These are phyloP conservation scores for Arachnopeziza araneosa DNA, from an alignment of 2,329 filamentous ascomycete genomes.

Conservation along the genomic window DNA sequence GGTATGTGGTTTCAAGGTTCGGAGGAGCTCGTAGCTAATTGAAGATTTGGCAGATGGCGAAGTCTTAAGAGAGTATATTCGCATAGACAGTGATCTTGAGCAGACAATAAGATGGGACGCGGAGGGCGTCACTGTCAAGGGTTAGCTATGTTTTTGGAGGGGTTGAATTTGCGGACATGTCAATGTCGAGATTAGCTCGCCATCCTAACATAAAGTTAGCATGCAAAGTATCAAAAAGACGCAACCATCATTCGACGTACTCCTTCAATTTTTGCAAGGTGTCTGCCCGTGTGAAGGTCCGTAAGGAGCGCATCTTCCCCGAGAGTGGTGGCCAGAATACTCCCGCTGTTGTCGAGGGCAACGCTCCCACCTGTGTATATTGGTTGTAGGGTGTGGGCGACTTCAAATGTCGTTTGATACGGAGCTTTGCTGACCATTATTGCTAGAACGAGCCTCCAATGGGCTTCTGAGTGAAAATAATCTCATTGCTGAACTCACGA, in stretches of 20 bases:
- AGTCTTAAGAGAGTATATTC: conserved; percentile 70
- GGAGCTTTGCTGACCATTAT: conserved; percentile 57
- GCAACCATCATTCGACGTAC: conserved; percentile 41
- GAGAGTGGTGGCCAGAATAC: conserved; percentile 80
- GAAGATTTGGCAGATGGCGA: conserved; percentile 48
- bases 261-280: conserved; percentile 82
- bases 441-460: not conserved
- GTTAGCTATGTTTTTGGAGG: conserved; percentile 21
- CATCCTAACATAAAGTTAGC: conserved; percentile 51
- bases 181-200: conserved; percentile 72
- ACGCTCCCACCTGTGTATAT: conserved; percentile 91
- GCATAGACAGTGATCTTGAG: conserved; percentile 93
- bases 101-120: conserved; percentile 85
- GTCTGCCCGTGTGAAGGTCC: conserved; percentile 73
- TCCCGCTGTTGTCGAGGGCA: conserved; percentile 73
- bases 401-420: conserved; percentile 85
- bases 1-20: conserved; percentile 82
- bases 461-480: not conserved
- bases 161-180: conserved; percentile 43
- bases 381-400: conserved; percentile 75
- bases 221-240: conserved; percentile 4
- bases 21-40: conserved; percentile 62
- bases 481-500: not conserved
- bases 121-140: conserved; percentile 68
- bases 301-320: conserved; percentile 89